Base-by-base conservation (phyloP, 1,284 basidiomycete species). In the Anthracocystis walkeri region DNA sequence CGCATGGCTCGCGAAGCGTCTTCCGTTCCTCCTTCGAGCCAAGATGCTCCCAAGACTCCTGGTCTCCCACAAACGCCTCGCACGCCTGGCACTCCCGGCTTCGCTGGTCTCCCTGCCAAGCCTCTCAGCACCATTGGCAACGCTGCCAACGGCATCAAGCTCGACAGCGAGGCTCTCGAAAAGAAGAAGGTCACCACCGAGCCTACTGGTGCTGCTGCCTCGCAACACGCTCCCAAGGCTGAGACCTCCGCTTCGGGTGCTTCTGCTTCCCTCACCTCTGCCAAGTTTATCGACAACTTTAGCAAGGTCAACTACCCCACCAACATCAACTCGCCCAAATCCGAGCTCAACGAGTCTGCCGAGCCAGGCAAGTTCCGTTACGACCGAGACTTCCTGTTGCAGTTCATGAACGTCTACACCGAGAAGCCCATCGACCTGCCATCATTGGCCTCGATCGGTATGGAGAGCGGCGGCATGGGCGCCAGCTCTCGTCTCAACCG, bases 341-440 rank as follows among this genome's bases (percentile, higher is more conserved):
- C 91, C 8, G 93, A 94, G 81, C 91, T 98, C 79, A 98, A 97
- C 86, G 88, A 90, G 65, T 90, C 92, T 67, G 92, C 92, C 18
- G 83, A 86, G 66, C 91, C 92, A 81, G 94, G 95, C 81, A 96
- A 95, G 87, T 97, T 94, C 89, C 91, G 95, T 80, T 99, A 99
- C 86, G 95, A 98, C 86, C 94, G 96, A 53, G 94, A 96, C 48
- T 99, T 99, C 90, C 89, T 99, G 33, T 87, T 99, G 74, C 97
- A 99, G 85, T 99, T 99, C 88, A 97, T 97, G 94, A 88, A 88
- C 42, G 88, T 97, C 62, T 99, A 95, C 89, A 93, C 91, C 86
- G 95, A 97, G 86, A 96, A 95, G 87, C 96, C 97, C 0, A 92
- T 92, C 63, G 89, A 90, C 61, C 90, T 98, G 27, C 94, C 95